Base-by-base conservation (phyloP, 2,329 filamentous ascomycete species). In the Ilyonectria mors-panacis region DNA sequence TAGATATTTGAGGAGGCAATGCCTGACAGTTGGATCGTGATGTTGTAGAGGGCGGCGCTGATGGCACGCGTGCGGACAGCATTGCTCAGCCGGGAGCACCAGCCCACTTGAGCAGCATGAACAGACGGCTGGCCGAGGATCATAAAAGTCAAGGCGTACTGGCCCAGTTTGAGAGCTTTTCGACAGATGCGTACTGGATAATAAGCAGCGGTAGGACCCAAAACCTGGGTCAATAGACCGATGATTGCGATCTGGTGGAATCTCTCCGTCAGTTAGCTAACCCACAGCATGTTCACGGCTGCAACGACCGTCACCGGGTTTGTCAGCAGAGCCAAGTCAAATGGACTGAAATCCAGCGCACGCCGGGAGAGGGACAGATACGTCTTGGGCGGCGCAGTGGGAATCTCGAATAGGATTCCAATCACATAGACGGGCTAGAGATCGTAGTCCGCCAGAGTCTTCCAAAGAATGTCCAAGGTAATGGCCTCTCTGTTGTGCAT, bases 401-500 rank as follows among this genome's bases (percentile, higher is more conserved):
- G 87, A 6, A 88, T 85, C 45, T 83, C 81, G 53, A 82, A 83
- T 0, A 82, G 77, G 1, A 88, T 71, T 1, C 86, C 86, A n/a
- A 88, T 80, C 6, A 84, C 58, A 67, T 89, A 89, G 6, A 88
- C 75, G 0, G 87, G 87, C 75, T 73, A 91, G 58, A 91, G 79
- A 67, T 91, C 87, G 71, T 87, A 91, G 70, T 91, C 89, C 10
- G 81, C 82, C 3, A 89, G 71, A 2, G 84, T 82, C 42, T 88
- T 77, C 83, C 84, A 87, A 0, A 89, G 81, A 2, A 83, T 76
- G 17, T 77, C 79, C 1, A 81, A 79, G 0, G 84, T 85, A 19
- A 90, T 81, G 5, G 71, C 73, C 33, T 79, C 73, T 2, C 88
- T 83, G 69, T 90, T 90, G 75, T 90, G 86, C 86, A 91, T 89